Conservation (phyloP, 768 basidiomycete genomes). For the Serendipita sp. region DNA sequence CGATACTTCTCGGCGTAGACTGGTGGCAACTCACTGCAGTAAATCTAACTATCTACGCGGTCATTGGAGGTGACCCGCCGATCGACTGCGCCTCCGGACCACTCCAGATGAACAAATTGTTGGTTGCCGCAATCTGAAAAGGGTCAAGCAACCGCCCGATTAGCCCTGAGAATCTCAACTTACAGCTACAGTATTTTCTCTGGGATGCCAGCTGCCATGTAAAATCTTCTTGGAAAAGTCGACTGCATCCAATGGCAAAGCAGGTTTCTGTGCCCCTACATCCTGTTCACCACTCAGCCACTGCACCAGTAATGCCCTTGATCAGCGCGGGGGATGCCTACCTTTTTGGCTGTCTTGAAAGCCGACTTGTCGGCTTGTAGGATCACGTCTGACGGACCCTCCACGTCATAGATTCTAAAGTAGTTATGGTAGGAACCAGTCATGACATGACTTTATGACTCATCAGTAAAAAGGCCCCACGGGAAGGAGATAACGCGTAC, state of each 20-base stretch:
- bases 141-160: conserved; percentile 2
- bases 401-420: conserved; percentile 97
- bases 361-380: conserved; percentile 98
- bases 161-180: conserved; percentile 20
- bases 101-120: conserved; percentile 63
- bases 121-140: conserved; percentile 81
- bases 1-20: too few species aligned
- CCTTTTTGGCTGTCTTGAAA: conserved; percentile 93
- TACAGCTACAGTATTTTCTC: conserved; percentile 95
- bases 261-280: background rate
- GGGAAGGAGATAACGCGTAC: conserved; percentile 27
- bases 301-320: conserved; percentile 20
- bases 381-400: conserved; percentile 74
- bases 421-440: conserved; percentile 99
- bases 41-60: background rate
- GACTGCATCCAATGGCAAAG: conserved; percentile 41
- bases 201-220: conserved; percentile 93
- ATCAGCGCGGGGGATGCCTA: conserved; percentile 32
- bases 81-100: background rate
- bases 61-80: background rate
- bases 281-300: background rate
- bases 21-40: too few species aligned
- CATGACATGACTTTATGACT: conserved; percentile 59
- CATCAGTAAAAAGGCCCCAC: background rate
- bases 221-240: conserved; percentile 98